Percentiles rank a stretch among this genome's conserved stretches.
phyloP scores from a whole-genome alignment of 2,329 filamentous ascomycete species.

The Fusarium solani-melongenae region DNA sequence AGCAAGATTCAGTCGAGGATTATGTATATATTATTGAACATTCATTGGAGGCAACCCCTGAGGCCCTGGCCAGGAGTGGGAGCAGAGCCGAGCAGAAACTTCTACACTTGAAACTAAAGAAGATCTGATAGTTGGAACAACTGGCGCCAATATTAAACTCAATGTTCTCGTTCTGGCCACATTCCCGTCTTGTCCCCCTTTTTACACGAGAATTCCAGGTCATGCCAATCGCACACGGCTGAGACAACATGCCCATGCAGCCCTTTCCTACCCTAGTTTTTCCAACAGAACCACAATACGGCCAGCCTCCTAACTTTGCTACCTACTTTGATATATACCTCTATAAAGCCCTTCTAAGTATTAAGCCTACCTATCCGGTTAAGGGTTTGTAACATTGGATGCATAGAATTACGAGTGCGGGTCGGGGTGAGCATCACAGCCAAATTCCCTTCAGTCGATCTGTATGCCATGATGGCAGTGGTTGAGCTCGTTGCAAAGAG shows the following conservation, averaged over 20 bases:
- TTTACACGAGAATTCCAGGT: not conserved
- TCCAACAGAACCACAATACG: not conserved
- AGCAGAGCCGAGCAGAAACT: not conserved
- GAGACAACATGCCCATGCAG: not conserved
- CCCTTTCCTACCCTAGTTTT: not conserved
- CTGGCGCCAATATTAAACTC: not conserved
- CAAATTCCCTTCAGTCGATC: not conserved
- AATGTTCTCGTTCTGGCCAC: not conserved
- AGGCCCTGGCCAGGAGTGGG: not conserved
- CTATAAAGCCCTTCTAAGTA: not conserved
- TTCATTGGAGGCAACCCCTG: not conserved
- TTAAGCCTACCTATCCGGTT: not conserved
- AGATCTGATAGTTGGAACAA: not conserved
- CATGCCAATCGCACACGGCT: not conserved
- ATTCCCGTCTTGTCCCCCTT: not conserved
- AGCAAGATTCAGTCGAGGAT: not conserved
- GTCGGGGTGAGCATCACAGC: not conserved
- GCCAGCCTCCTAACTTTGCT: not conserved
- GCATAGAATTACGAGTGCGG: too few species aligned
- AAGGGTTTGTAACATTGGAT: not conserved
- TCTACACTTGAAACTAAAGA: not conserved
- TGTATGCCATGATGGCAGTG: not conserved
- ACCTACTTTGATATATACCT: too few species aligned
- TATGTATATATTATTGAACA: not conserved
- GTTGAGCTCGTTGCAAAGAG: slow-evolving; percentile 56